Base-by-base conservation (phyloP, 352 stramenopile genomes). In the Pythium brachiatum region DNA sequence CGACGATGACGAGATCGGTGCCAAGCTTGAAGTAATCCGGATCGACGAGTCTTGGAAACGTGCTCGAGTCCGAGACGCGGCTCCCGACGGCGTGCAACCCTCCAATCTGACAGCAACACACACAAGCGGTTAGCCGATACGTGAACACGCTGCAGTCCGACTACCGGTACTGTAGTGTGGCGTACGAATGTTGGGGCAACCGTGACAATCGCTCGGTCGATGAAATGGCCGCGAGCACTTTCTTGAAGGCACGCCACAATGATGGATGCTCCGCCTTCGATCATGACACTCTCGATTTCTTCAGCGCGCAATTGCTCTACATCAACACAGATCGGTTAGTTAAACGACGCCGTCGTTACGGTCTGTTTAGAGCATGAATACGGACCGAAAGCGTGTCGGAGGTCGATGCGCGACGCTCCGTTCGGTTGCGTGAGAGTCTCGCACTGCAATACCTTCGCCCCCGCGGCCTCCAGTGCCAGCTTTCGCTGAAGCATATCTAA, bases 161-260 rank as follows among this genome's bases (percentile, higher is more conserved):
- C 1, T 26, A n/a, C 15, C 31, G 6, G 6, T 39, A 29, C 6
- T n/a, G 34, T 5, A 44, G 52, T 21, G 32, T 29, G 48, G 78
- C 79, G 60, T 79, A 96, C 84, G 60, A 95, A 94, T 12, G 72
- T 83, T 3, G 88, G 88, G 3, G 88, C 84, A 26, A 96, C 73
- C 9, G 88, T 96, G 57, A 96, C 66, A 27, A 96, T 57, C 9
- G 85, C 78, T 29, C 79, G 74, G 54, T 90, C 73, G 26, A 96
- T 70, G 21, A 93, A 68, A n/a, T 78, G 74, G 11, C 41, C 16
- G 12, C 57, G 52, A 8, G 69, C 64, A 20, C 66, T 69, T 61
- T 79, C 72, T 32, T 67, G 64, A 18, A 94, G 59, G 51, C 83
- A 90, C n/a, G 79, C 71, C n/a, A 81, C 81, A 26, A 96, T 76